These are phyloP conservation scores for Earliella scabrosa DNA, from an alignment of 1,284 basidiomycete species.

Conservation along the genomic window DNA sequence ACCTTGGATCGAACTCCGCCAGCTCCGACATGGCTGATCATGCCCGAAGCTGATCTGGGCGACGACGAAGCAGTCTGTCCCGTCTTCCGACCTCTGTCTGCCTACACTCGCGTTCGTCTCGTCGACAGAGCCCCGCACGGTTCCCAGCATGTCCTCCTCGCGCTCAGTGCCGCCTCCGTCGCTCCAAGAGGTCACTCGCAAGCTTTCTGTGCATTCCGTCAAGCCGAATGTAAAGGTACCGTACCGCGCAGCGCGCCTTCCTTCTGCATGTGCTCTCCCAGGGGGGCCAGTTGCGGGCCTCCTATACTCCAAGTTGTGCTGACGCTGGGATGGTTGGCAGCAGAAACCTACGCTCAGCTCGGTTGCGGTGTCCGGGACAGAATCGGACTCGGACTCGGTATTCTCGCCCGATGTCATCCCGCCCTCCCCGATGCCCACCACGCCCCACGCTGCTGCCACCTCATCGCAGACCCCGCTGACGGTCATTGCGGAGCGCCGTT, in stretches of 20 bases:
- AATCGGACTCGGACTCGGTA: constrained; percentile 86
- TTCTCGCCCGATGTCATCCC: constrained; percentile 56
- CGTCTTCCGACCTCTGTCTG: constrained; percentile 21
- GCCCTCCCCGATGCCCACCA: constrained; percentile 34
- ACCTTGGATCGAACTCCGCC: constrained; percentile 10
- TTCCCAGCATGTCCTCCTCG: constrained; percentile 28
- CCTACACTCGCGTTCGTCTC: constrained; percentile 23
- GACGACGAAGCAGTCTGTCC: constrained; percentile 16
- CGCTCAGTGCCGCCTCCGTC: constrained; percentile 76
- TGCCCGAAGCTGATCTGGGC: constrained; percentile 21
- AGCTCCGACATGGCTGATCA: constrained; percentile 21
- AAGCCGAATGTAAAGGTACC: constrained; percentile 43
- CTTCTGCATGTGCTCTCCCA: constrained; percentile 6
- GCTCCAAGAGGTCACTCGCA: constrained; percentile 84
- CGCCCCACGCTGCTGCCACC: constrained; percentile 24
- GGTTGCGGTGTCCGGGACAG: constrained; percentile 71
- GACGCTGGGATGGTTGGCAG: constrained; percentile 6
- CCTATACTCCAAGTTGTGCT: not conserved
- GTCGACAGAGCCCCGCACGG: constrained; percentile 19
- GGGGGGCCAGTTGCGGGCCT: not conserved
- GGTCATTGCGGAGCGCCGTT: constrained; percentile 75
- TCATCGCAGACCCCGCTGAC: constrained; percentile 57
- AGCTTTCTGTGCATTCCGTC: constrained; percentile 78
- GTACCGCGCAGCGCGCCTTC: constrained; percentile 21
- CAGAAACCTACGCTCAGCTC: constrained; percentile 36